Evolutionary conservation across 1,284 basidiomycete species (phyloP).

Genomic region (Boletellus dicymbophilus): DNA sequence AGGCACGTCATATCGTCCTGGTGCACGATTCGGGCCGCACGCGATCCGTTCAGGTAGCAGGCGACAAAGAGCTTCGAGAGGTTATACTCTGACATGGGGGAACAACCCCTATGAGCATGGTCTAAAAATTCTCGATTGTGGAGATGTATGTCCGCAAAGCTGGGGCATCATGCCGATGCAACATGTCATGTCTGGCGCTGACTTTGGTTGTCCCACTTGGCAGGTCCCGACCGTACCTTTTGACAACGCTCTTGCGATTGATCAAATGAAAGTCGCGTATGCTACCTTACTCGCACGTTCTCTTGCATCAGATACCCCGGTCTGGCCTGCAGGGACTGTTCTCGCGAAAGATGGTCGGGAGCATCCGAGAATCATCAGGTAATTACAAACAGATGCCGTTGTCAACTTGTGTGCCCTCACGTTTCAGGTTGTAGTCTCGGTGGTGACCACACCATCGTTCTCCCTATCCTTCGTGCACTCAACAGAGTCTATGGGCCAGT

Average conservation of each 20-base stretch:
- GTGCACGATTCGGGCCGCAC: constrained; percentile 80
- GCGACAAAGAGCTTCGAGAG: constrained; percentile 54
- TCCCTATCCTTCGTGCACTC: constrained; percentile 74
- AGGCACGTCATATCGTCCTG: constrained; percentile 67
- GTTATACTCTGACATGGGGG: constrained; percentile 71
- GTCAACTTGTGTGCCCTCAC: constrained; percentile 1
- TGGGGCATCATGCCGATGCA: too few species aligned
- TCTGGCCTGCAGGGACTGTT: constrained; percentile 25
- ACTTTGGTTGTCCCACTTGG: too few species aligned
- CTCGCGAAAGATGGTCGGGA: constrained; percentile 55
- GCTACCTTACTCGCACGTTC: constrained; percentile 62
- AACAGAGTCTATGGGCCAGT: constrained; percentile 75
- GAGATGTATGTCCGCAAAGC: constrained; percentile 52
- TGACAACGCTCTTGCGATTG: constrained; percentile 74
- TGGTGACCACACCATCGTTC: constrained; percentile 79
- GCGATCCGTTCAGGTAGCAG: constrained; percentile 80
- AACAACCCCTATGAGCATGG: constrained; percentile 63
- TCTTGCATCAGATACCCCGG: constrained; percentile 37
- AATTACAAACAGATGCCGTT: constrained; percentile 7
- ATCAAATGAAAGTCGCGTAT: constrained; percentile 81
- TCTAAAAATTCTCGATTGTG: constrained; percentile 74
- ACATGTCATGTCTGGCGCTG: background rate
- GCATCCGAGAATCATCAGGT: constrained; percentile 73
- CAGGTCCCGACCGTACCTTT: constrained; percentile 72
- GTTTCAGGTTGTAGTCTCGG: constrained; percentile 55